These are phyloP conservation scores for Wickerhamiella galacta DNA, from an alignment of 805 yeast genomes.

Conservation along the genomic window DNA sequence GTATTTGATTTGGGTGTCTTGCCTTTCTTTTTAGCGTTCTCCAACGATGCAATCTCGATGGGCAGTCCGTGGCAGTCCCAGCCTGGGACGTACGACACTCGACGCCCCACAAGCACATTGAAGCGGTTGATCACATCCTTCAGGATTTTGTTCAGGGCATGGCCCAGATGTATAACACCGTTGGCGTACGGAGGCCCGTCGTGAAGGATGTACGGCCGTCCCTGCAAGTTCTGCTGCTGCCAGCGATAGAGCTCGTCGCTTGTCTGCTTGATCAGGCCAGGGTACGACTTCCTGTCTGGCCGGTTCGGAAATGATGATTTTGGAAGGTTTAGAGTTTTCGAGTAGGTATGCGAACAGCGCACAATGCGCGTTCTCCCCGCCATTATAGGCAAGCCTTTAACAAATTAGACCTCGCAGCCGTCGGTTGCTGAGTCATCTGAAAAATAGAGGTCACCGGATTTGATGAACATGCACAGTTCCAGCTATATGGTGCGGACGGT, in stretches of 20 bases:
- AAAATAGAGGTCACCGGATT: no score
- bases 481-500: no score
- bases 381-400: no score
- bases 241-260: slow-evolving; percentile 47
- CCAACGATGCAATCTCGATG: slow-evolving; percentile 72
- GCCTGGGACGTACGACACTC: slow-evolving; percentile 69
- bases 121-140: slow-evolving; percentile 74
- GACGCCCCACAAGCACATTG: slow-evolving; percentile 44
- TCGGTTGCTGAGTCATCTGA: no score
- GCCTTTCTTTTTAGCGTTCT: slow-evolving; percentile 25
- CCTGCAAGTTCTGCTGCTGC: slow-evolving; percentile 26
- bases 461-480: no score
- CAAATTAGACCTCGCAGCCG: no score
- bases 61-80: slow-evolving; percentile 99
- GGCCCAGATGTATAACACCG: slow-evolving; percentile 84
- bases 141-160: slow-evolving; percentile 73
- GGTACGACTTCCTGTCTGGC: slow-evolving; percentile 29
- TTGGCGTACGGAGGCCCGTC: slow-evolving; percentile 99
- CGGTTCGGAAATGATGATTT: slow-evolving; percentile 49
- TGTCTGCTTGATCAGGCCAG: slow-evolving; percentile 33
- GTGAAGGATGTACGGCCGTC: slow-evolving; percentile 39
- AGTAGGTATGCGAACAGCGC: slow-evolving; percentile 21
- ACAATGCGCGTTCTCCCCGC: not conserved
- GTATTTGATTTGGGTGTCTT: slow-evolving; percentile 20
- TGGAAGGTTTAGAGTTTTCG: slow-evolving; percentile 47